Conservation (phyloP, 352 stramenopile genomes). For the Blastocystis hominis region DNA sequence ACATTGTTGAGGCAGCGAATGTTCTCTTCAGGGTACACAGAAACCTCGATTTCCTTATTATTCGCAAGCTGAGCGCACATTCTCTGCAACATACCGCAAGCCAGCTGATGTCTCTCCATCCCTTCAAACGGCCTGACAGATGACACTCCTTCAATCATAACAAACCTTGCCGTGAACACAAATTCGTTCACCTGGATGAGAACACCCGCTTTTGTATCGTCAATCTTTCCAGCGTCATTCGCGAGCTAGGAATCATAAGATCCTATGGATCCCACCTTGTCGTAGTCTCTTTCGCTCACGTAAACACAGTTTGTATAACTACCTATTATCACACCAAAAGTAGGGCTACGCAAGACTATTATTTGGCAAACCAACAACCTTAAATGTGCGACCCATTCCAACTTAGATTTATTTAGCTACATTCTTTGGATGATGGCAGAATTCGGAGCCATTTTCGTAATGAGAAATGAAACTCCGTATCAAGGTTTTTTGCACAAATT, state of each 20-base stretch:
- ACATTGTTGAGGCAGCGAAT: conserved; percentile 23
- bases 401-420: neutral
- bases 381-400: conserved; percentile 10
- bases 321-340: neutral
- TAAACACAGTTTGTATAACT: conserved; percentile 58
- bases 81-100: conserved; percentile 52
- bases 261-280: conserved; percentile 6
- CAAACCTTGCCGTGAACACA: conserved; percentile 32
- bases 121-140: conserved; percentile 18
- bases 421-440: neutral
- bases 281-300: conserved; percentile 23
- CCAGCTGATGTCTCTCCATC: neutral
- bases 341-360: conserved; percentile 14
- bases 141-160: neutral
- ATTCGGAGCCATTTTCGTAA: neutral
- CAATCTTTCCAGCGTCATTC: conserved; percentile 36
- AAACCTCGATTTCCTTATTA: conserved; percentile 46
- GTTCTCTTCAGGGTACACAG: conserved; percentile 36
- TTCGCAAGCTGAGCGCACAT: conserved; percentile 33
- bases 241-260: neutral
- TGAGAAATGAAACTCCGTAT: neutral
- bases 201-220: conserved; percentile 32
- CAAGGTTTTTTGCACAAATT: neutral
- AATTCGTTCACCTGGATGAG: conserved; percentile 55
- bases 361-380: conserved; percentile 12